phyloP scores from a whole-genome alignment of 805 yeast genomes.

The Lipomyces anomalus region DNA sequence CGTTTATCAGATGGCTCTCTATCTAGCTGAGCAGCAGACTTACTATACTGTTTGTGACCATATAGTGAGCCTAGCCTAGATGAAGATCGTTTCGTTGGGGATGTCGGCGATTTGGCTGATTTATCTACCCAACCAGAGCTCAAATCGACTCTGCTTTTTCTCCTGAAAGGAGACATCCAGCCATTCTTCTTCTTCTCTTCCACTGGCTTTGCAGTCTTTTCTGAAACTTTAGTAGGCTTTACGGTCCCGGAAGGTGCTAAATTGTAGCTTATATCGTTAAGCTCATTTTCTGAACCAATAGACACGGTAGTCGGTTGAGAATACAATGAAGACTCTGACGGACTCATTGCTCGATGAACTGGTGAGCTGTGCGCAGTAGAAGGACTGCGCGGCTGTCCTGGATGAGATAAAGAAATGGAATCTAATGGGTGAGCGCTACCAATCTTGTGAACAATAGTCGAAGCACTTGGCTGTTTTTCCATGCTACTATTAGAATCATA shows the following conservation, averaged over 20 bases:
- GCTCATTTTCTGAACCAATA: constrained; percentile 15
- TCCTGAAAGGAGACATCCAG: constrained; percentile 43
- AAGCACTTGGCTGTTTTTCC: neutral
- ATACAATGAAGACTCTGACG: constrained; percentile 25
- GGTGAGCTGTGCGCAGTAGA: constrained; percentile 25
- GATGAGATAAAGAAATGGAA: neutral
- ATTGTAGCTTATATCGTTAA: neutral
- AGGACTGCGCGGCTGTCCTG: neutral
- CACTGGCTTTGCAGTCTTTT: no score
- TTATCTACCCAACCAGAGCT: constrained; percentile 26
- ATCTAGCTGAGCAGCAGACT: neutral
- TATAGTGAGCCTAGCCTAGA: constrained; percentile 4
- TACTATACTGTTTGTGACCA: neutral
- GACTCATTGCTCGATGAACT: constrained; percentile 21
- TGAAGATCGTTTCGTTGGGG: neutral
- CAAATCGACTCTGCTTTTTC: constrained; percentile 34
- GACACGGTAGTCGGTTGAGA: constrained; percentile 27
- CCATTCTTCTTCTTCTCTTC: constrained; percentile 25
- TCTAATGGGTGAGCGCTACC: neutral
- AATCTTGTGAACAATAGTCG: neutral
- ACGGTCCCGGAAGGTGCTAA: neutral
- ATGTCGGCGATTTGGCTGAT: neutral
- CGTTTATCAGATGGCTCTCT: neutral
- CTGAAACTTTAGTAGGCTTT: neutral
- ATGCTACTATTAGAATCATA: neutral